A percentile compares a stretch with the other conserved stretches of the same genome.
phyloP scores from a whole-genome alignment of 2,329 filamentous ascomycete species.

The Botrytis tulipae region DNA sequence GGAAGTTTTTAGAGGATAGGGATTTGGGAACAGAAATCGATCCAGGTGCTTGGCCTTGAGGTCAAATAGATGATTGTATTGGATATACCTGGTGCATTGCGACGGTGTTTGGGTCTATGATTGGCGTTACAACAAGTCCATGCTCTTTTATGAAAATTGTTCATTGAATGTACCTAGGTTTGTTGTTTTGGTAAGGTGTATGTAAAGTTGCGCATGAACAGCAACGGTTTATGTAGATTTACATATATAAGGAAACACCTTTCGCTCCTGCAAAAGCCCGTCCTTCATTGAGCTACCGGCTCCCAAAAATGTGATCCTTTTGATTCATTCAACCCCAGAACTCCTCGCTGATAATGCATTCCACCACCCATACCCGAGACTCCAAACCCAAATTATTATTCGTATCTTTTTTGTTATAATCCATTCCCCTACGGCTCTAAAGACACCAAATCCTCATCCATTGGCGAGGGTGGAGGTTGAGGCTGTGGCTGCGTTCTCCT shows the following conservation, averaged over 20 bases:
- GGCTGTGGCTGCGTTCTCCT: slow-evolving; percentile 25
- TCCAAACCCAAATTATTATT: slow-evolving; percentile 10
- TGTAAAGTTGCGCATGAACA: slow-evolving; percentile 2
- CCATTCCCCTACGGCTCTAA: slow-evolving; percentile 12
- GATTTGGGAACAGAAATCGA: slow-evolving; percentile 81
- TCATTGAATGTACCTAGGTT: not conserved
- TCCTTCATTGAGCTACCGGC: not conserved
- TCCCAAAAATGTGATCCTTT: not conserved
- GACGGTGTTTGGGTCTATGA: slow-evolving; percentile 22
- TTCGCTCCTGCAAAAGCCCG: not conserved
- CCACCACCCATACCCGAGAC: not conserved
- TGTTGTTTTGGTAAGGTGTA: not conserved
- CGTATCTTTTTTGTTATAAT: not conserved
- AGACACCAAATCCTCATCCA: slow-evolving; percentile 10
- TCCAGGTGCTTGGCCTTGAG: slow-evolving; percentile 42
- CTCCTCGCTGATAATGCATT: slow-evolving; percentile 15
- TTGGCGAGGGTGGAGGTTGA: not conserved
- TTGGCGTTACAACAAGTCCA: not conserved
- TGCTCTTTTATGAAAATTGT: not conserved
- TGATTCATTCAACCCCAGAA: slow-evolving; percentile 9
- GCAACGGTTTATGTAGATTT: slow-evolving; percentile 7
- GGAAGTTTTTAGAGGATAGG: slow-evolving; percentile 72
- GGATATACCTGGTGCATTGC: slow-evolving; percentile 22
- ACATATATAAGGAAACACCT: slow-evolving; percentile 1
- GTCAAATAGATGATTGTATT: slow-evolving; percentile 7